Evolutionary conservation across 768 basidiomycete species (phyloP), one percentile per base, ranked within the genome.

Genomic region (Agaricus bisporus): DNA sequence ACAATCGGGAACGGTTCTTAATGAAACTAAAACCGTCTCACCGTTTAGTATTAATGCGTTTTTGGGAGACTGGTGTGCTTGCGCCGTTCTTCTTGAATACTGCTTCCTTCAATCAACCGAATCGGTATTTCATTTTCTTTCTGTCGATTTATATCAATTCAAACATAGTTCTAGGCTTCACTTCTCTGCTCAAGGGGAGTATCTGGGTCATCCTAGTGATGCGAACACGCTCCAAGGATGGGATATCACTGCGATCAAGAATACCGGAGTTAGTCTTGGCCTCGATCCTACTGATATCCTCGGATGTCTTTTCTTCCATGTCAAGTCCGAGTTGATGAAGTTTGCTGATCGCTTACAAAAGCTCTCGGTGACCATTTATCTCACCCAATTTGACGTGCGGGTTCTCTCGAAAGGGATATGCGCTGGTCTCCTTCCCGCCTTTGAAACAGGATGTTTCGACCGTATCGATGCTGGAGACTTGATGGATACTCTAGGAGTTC

Each of bases 201-300:
- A 78, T 79, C 58, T 79, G 20, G 67, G 69, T 12, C 66, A 66
- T 46, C 59, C 63, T 14, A 70, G 72, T 35, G 65, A 62, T 29
- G 67, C 72, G 3, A 76, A 73, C 41, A 79, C 81, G 0, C 67
- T 82, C 0, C 68, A 67, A 35, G 74, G 75, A 17, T 82, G 79
- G 78, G 71, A 78, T 58, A 47, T 75, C n/a, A 63, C 72, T 22
- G 58, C 67, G n/a, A 70, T 79, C 17, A 62, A 72, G 32, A 54
- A 60, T 14, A 65, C 70, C 0, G 78, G 78, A n/a, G 56, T 52
- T 37, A 68, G 64, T 39, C 56, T 69, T 48, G 66, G 67, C 5
- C 46, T 71, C 41, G 68, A 71, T 45, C 61, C 69, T 1, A 58
- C 63, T 3, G 73, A 76, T 59, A 68, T 72, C 48, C 63, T 73